Evolutionary conservation across 164 flowering plant species (phyloP).

Genomic region (Malania oleifera): DNA sequence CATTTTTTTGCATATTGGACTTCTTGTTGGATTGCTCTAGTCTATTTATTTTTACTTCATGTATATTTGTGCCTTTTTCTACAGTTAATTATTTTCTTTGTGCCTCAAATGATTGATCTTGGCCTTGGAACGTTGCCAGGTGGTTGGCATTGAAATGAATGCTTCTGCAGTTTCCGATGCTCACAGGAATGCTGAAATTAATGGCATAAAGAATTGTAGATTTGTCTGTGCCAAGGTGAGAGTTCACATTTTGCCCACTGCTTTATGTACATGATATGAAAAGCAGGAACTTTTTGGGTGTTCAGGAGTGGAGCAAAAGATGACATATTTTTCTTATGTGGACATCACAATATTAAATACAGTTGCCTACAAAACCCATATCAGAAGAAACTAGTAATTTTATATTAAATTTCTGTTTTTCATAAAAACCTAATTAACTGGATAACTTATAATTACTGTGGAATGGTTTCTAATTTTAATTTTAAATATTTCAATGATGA

Average conservation of each 20-base stretch:
- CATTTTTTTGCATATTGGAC: neutral
- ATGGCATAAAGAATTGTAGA: slow-evolving; percentile 83
- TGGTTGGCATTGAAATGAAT: slow-evolving; percentile 97
- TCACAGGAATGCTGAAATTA: slow-evolving; percentile 80
- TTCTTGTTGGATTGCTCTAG: too few relatives aligned
- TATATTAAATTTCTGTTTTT: neutral
- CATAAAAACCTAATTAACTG: neutral
- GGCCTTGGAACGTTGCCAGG: slow-evolving; percentile 37
- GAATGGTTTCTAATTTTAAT: neutral
- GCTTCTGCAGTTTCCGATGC: slow-evolving; percentile 96
- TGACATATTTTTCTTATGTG: too few relatives aligned
- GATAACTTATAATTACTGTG: neutral
- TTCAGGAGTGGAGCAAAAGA: neutral
- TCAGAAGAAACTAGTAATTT: too few relatives aligned
- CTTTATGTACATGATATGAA: too few relatives aligned
- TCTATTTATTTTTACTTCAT: too few relatives aligned
- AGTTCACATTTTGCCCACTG: neutral
- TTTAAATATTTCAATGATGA: neutral
- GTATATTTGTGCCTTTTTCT: too few relatives aligned
- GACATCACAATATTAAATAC: too few relatives aligned
- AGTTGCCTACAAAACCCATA: too few relatives aligned
- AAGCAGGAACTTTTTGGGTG: neutral
- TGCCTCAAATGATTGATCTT: slow-evolving; percentile 3
- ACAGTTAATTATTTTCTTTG: neutral
- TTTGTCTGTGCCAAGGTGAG: slow-evolving; percentile 87